phyloP scores from a whole-genome alignment of 2,329 filamentous ascomycete species.

The Aspergillus tubingensis region DNA sequence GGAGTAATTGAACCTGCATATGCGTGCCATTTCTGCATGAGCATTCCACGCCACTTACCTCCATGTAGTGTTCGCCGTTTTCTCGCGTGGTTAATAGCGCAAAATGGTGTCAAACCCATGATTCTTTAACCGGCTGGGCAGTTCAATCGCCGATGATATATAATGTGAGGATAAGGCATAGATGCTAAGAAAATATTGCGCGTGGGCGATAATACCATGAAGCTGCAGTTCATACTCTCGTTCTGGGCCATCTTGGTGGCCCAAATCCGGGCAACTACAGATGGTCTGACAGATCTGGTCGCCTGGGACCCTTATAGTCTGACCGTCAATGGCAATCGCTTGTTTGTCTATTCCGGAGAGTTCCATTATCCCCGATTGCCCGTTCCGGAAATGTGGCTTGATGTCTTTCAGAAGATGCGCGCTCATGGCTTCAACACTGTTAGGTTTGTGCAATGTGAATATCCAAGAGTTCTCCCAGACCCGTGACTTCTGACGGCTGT shows the following conservation, averaged over 20 bases:
- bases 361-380: constrained; percentile 68
- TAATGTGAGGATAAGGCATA: too few species aligned
- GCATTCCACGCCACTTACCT: background rate
- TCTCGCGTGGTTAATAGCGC: background rate
- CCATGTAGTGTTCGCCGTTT: background rate
- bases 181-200: too few species aligned
- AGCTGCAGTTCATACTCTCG: background rate
- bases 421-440: constrained; percentile 60
- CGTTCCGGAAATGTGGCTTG: constrained; percentile 64
- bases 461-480: background rate
- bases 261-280: background rate
- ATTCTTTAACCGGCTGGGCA: background rate
- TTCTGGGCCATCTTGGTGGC: background rate
- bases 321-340: constrained; percentile 63
- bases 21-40: background rate
- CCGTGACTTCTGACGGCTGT: constrained; percentile 50
- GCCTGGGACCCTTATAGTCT: constrained; percentile 11
- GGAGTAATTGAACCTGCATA: background rate
- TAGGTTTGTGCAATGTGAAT: background rate
- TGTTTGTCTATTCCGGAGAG: constrained; percentile 70
- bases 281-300: constrained; percentile 4
- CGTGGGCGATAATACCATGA: background rate
- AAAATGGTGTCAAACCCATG: background rate
- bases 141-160: background rate
- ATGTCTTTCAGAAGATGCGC: constrained; percentile 79